Base-by-base conservation (phyloP, 495 filamentous ascomycete species). In the Hyphodiscus hymeniophilus region DNA sequence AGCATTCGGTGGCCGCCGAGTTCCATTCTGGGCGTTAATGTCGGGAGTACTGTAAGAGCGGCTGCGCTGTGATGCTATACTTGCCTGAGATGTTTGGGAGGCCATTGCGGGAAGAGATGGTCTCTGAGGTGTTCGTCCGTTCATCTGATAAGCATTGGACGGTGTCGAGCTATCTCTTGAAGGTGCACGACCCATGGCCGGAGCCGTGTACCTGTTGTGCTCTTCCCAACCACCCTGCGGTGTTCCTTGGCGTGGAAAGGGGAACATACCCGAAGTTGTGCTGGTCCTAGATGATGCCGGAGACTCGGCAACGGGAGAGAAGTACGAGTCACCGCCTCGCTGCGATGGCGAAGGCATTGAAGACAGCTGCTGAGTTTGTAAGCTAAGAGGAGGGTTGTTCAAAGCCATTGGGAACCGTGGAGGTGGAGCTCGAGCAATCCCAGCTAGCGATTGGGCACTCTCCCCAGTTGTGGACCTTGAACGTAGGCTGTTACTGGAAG, bases 231-330 rank as follows among this genome's bases (percentile, higher is more conserved):
- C 75, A 16, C 66, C 73, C 66, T 82, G 56, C 52, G 82, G 75
- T 5, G 77, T 81, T 12, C 68, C 68, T 56, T 90, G 81, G 23
- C 90, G 80, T 41, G 90, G 81, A 60, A 94, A 95, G 6, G 81
- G 78, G 58, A 87, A 92, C 48, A 75, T 65, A 15, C 66, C 64
- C 42, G 70, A 72, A 3, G 70, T 63, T 5, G 68, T 72, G 65
- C 85, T 94, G 7, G 87, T 88, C 38, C 90, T 77, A 1, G 88
- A 94, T 11, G 41, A 43, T 11, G 74, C 77, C 16, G 92, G 89
- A 1, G 89, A 90, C 47, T 96, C 89, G 11, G 74, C 76, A 8
- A 80, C 75, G 1, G 92, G 92, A 0, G 91, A 96, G 63, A 98
- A 98, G 61, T 95, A 96, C 7, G 89, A 95, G 39, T 84, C 79